phyloP scores from a whole-genome alignment of 192 early-diverging fungal species.

The Umbelopsis sp. region DNA sequence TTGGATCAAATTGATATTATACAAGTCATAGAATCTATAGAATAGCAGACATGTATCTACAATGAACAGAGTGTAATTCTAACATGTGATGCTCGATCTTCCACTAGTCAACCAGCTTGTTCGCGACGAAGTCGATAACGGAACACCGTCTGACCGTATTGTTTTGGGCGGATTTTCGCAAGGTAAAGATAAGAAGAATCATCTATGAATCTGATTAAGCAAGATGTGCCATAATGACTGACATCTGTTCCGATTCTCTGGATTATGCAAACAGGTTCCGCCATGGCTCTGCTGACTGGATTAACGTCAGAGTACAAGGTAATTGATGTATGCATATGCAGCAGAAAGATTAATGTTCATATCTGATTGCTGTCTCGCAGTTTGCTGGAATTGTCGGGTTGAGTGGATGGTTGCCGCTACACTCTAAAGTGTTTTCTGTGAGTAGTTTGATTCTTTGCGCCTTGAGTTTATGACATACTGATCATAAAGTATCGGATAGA shows the following conservation, averaged over 20 bases:
- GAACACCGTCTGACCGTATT: slow-evolving; percentile 82
- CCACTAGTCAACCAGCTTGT: slow-evolving; percentile 59
- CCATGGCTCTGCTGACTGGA: slow-evolving; percentile 70
- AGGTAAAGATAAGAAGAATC: slow-evolving; percentile 35
- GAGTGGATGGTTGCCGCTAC: slow-evolving; percentile 80
- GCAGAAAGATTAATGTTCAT: too few relatives aligned
- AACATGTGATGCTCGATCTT: neutral
- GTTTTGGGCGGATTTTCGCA: slow-evolving; percentile 96
- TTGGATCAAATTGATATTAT: neutral
- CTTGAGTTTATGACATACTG: neutral
- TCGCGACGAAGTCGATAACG: slow-evolving; percentile 71
- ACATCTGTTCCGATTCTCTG: too few relatives aligned
- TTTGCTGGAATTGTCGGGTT: slow-evolving; percentile 73
- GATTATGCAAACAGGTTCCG: slow-evolving; percentile 46
- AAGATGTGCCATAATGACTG: too few relatives aligned
- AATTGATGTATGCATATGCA: neutral
- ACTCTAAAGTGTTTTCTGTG: slow-evolving; percentile 48
- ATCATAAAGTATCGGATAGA: slow-evolving; percentile 27
- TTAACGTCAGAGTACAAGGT: slow-evolving; percentile 67
- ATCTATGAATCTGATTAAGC: neutral
- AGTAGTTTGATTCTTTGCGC: slow-evolving; percentile 2
- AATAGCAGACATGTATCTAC: neutral
- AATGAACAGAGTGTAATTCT: neutral
- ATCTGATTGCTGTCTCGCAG: neutral
- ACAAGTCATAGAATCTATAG: neutral